Conservation (phyloP, 1,284 basidiomycete species). For the Athelia psychrophila region DNA sequence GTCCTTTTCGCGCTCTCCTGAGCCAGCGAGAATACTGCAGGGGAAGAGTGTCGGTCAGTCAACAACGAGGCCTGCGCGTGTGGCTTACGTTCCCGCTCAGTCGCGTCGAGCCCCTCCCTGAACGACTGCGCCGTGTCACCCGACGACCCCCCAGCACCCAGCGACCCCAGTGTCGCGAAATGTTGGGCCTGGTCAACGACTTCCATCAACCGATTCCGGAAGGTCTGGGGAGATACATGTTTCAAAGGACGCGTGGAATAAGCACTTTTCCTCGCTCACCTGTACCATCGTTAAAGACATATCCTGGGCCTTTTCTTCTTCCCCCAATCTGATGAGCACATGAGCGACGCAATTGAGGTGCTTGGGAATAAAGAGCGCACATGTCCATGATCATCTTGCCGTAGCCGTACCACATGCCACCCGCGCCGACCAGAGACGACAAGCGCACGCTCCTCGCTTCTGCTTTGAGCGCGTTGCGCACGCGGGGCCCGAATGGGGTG, state of each 20-base stretch:
- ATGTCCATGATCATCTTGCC: constrained; percentile 80
- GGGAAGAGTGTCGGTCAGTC: constrained; percentile 7
- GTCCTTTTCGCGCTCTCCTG: constrained; percentile 77
- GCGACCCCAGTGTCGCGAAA: constrained; percentile 70
- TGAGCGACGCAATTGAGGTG: neutral
- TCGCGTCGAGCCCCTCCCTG: constrained; percentile 84
- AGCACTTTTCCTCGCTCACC: constrained; percentile 34
- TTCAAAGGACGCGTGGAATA: constrained; percentile 1
- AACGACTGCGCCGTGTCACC: constrained; percentile 71
- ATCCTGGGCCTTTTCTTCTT: constrained; percentile 65
- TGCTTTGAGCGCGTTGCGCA: constrained; percentile 82
- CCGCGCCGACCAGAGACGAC: constrained; percentile 79
- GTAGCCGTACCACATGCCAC: constrained; percentile 88
- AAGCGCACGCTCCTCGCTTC: constrained; percentile 80
- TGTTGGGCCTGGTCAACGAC: constrained; percentile 90
- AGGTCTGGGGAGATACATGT: constrained; percentile 53
- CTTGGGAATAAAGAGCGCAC: constrained; percentile 32
- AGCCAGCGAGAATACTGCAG: constrained; percentile 76
- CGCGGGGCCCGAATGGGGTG: constrained; percentile 67
- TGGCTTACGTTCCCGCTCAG: constrained; percentile 79
- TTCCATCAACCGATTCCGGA: constrained; percentile 74
- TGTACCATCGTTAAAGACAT: constrained; percentile 68
- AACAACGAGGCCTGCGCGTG: neutral
- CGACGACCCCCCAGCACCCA: constrained; percentile 48
- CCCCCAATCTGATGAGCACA: constrained; percentile 48